Evolutionary conservation across 257 asterid genomes (phyloP).

Genomic region (Fraxinus anomala): DNA sequence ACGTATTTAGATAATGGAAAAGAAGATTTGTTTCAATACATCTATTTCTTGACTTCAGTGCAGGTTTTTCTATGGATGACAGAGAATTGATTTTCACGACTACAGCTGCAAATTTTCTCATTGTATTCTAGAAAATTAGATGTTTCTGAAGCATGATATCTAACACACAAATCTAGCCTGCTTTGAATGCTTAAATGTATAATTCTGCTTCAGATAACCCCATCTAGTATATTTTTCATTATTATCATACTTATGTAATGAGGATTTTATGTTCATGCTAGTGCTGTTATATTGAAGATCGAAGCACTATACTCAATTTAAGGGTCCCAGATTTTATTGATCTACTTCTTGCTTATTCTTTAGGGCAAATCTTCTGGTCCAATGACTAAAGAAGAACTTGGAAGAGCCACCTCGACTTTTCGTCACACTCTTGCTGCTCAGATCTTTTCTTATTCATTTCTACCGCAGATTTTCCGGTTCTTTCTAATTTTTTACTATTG

Average conservation of each 20-base stretch:
- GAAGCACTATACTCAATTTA: background rate
- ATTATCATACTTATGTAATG: background rate
- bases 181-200: background rate
- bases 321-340: background rate
- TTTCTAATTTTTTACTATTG: background rate
- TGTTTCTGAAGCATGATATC: background rate
- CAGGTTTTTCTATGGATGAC: background rate
- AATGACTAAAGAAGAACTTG: constrained; percentile 84
- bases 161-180: background rate
- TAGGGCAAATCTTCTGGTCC: constrained; percentile 62
- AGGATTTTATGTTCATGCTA: background rate
- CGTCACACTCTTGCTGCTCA: constrained; percentile 98
- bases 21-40: background rate
- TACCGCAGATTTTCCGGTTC: constrained; percentile 11
- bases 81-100: background rate
- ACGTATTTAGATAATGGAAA: no score
- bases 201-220: background rate
- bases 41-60: background rate
- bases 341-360: constrained; percentile 16
- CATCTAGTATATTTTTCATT: background rate
- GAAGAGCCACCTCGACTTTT: constrained; percentile 94
- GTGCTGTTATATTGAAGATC: constrained; percentile 4
- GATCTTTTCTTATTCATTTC: constrained; percentile 39
- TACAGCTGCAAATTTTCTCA: background rate
- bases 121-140: background rate